These are phyloP conservation scores for Pythium chondricola DNA, from an alignment of 352 stramenopile species.

Conservation along the genomic window DNA sequence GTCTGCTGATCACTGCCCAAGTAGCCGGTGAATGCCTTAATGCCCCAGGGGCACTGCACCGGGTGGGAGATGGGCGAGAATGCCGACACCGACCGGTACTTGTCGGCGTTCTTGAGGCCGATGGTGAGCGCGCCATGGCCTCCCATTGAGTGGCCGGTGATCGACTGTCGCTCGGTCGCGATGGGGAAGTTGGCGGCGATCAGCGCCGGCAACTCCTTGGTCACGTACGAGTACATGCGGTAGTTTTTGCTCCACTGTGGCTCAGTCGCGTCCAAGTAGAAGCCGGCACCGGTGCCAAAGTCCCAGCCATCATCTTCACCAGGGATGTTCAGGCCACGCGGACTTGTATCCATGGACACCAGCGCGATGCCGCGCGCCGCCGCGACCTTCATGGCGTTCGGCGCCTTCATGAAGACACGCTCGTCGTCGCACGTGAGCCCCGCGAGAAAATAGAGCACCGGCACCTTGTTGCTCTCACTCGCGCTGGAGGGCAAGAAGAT, in stretches of 20 bases:
- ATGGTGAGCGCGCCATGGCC: conserved; percentile 96
- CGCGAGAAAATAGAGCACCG: conserved; percentile 93
- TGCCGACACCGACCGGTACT: conserved; percentile 92
- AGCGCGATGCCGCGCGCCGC: conserved; percentile 91
- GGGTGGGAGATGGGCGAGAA: conserved; percentile 97
- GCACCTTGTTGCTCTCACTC: conserved; percentile 62
- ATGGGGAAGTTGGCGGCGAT: conserved; percentile 84
- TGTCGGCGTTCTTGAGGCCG: conserved; percentile 83
- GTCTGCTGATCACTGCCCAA: conserved; percentile 87
- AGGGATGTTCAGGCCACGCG: conserved; percentile 86
- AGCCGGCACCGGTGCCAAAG: conserved; percentile 95
- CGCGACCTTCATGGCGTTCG: conserved; percentile 85
- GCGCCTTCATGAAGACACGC: conserved; percentile 94
- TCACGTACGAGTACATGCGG: conserved; percentile 98
- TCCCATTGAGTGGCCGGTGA: conserved; percentile 97
- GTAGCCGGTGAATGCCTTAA: conserved; percentile 98
- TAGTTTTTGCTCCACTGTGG: conserved; percentile 91
- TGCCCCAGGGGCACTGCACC: conserved; percentile 94
- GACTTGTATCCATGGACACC: conserved; percentile 94
- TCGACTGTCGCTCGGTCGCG: conserved; percentile 78
- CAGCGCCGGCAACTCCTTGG: conserved; percentile 91
- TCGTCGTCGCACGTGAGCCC: conserved; percentile 97
- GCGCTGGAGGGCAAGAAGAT: conserved; percentile 80
- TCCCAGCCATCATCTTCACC: conserved; percentile 95
- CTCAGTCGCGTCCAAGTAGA: conserved; percentile 97